phyloP scores from a whole-genome alignment of 1,139 yeast genomes.

The Zygoascus sp. region DNA sequence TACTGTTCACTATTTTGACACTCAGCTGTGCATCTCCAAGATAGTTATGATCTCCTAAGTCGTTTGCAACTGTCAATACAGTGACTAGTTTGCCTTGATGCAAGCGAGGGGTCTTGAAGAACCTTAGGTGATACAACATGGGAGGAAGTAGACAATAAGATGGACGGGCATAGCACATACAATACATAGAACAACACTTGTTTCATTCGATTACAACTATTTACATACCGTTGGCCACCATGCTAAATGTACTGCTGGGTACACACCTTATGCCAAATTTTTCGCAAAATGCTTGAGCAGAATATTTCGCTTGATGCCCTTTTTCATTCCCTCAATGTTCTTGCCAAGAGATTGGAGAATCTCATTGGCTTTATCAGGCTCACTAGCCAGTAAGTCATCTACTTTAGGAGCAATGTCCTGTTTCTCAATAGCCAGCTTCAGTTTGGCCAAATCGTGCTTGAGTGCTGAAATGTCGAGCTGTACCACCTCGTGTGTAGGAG shows the following conservation, averaged over 20 bases:
- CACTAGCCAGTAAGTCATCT: conserved; percentile 27
- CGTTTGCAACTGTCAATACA: conserved; percentile 33
- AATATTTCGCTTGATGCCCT: conserved; percentile 34
- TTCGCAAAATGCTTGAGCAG: conserved; percentile 32
- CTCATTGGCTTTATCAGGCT: conserved; percentile 33
- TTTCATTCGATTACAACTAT: background rate
- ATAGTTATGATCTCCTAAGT: conserved; percentile 33
- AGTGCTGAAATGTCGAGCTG: conserved; percentile 28
- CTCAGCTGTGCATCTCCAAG: conserved; percentile 24
- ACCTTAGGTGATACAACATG: conserved; percentile 28
- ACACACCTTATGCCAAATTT: conserved; percentile 2
- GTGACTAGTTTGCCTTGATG: conserved; percentile 12
- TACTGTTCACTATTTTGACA: background rate
- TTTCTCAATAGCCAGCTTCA: conserved; percentile 27
- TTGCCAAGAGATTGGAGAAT: conserved; percentile 31
- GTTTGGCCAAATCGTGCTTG: conserved; percentile 26
- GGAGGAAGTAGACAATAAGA: conserved; percentile 5
- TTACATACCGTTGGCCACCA: background rate
- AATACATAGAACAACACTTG: background rate
- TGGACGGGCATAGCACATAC: too few species aligned
- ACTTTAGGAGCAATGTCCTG: conserved; percentile 27
- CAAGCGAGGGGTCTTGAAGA: conserved; percentile 26
- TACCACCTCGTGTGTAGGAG: conserved; percentile 38
- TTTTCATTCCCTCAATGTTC: conserved; percentile 25
- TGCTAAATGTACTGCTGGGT: background rate